Evolutionary conservation across 768 basidiomycete species (phyloP).

Genomic region (Naganishia vishniacii): DNA sequence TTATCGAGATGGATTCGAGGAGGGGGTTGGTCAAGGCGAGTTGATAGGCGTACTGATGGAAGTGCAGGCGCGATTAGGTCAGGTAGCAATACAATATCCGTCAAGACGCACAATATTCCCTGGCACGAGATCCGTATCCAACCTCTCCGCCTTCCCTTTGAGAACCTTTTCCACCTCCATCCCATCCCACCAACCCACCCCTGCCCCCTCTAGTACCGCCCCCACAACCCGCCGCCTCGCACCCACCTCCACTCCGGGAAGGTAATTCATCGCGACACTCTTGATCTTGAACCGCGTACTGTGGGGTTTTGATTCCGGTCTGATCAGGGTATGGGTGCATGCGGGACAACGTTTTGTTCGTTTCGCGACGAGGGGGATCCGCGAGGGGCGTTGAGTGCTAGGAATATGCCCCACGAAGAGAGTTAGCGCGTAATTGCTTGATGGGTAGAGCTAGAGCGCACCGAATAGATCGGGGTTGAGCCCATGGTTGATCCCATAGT

Average conservation of each 20-base stretch:
- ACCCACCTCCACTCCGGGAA: conserved; percentile 72
- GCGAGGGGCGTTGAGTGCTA: conserved; percentile 66
- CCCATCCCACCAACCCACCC: not conserved
- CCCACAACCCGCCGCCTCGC: conserved; percentile 9
- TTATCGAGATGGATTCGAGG: conserved; percentile 89
- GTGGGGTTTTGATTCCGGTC: conserved; percentile 94
- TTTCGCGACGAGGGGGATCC: conserved; percentile 88
- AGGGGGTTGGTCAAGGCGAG: conserved; percentile 88
- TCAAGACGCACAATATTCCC: conserved; percentile 33
- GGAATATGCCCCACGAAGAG: conserved; percentile 1
- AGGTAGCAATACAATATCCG: too few relatives aligned
- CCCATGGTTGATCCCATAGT: conserved; percentile 15
- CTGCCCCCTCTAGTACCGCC: conserved; percentile 30
- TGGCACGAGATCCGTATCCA: conserved; percentile 28
- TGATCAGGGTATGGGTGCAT: conserved; percentile 94
- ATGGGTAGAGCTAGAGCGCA: conserved; percentile 7
- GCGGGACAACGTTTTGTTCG: conserved; percentile 89
- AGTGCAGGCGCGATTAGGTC: too few relatives aligned
- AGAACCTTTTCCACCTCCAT: not conserved
- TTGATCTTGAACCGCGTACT: conserved; percentile 93
- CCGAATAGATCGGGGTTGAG: not conserved
- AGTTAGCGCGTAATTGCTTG: not conserved
- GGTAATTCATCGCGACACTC: conserved; percentile 87
- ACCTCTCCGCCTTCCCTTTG: conserved; percentile 35
- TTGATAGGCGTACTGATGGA: conserved; percentile 80